Conservation (phyloP, 306 rosid genomes). For the Vicia villosa region DNA sequence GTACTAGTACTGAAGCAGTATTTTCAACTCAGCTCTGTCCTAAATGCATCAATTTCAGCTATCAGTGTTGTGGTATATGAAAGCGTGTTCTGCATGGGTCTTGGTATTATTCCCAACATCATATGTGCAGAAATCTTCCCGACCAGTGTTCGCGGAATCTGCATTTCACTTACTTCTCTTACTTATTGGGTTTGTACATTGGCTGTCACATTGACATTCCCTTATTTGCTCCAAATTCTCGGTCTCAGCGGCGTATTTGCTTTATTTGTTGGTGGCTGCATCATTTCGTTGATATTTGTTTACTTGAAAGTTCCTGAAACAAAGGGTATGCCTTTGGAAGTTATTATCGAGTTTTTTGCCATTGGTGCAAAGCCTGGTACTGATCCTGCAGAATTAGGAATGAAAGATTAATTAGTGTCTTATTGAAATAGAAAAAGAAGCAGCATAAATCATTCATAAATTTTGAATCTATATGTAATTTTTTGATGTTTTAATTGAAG, state of each 20-base stretch:
- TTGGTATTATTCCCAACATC: conserved; percentile 68
- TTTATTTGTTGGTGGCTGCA: conserved; percentile 57
- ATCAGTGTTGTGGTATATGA: conserved; percentile 53
- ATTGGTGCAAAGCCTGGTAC: conserved; percentile 57
- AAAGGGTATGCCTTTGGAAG: conserved; percentile 84
- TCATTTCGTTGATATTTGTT: conserved; percentile 65
- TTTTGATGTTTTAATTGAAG: conserved; percentile 20
- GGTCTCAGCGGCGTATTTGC: conserved; percentile 63
- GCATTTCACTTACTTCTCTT: conserved; percentile 69
- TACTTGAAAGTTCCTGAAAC: conserved; percentile 74
- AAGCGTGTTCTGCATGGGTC: conserved; percentile 69
- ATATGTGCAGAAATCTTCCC: conserved; percentile 76
- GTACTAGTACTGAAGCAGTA: conserved; percentile 48
- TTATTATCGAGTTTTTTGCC: conserved; percentile 69
- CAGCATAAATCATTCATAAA: conserved; percentile 5
- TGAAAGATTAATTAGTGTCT: conserved; percentile 36
- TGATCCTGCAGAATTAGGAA: conserved; percentile 44
- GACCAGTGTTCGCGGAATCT: conserved; percentile 63
- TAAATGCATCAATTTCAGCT: conserved; percentile 54
- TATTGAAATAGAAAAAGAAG: background rate
- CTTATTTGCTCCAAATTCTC: conserved; percentile 53
- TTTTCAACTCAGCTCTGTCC: conserved; percentile 41
- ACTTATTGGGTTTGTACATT: conserved; percentile 64
- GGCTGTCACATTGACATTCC: conserved; percentile 55
- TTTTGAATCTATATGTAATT: conserved; percentile 11